Base-by-base conservation (phyloP, 371 early-diverging fungal genomes). In the Actinomortierella ambigua region DNA sequence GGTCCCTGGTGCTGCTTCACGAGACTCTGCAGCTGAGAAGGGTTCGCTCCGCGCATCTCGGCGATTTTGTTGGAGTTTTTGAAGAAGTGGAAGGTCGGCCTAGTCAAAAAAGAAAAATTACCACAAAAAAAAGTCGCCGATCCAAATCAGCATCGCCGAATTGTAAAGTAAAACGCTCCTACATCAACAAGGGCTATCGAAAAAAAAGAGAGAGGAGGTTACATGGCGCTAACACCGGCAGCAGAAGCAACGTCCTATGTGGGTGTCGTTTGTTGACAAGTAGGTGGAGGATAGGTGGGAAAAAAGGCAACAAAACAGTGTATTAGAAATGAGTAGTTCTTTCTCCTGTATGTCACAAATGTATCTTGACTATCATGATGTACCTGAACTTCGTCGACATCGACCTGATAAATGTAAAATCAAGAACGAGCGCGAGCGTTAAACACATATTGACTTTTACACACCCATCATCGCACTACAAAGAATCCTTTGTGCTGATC, bases 41-140 rank as follows among this genome's bases (percentile, higher is more conserved):
- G 82, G 64, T 87, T 86, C 9, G 91, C 91, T 11, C 91, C 91
- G 77, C 83, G 88, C 68, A 91, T 55, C 67, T 89, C 88, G 18
- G 71, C 88, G 13, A 92, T 78, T 65, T 87, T 87, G 20, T 75
- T 70, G 20, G 83, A 85, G 23, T 68, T 80, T 69, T 88, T 89
- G 78, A 81, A 90, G 62, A 92, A 84, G 55, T 85, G 82, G 67
- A 84, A 82, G 27, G 87, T 83, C 1, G 87, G 87, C 82, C 85
- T 85, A 63, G 13, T 18, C 13, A 20, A 39, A 40, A 13, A 24
- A 20, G 34, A 27, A 24, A 34, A 23, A 29, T 18, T 23, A 43
- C 17, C 24, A 2, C n/a, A n/a, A n/a, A n/a, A n/a, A n/a, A n/a
- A n/a, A n/a, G n/a, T n/a, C n/a, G n/a, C n/a, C n/a, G n/a, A n/a